phyloP scores from a whole-genome alignment of 176 grass and related monocot species.

The Aegilops umbellulata region DNA sequence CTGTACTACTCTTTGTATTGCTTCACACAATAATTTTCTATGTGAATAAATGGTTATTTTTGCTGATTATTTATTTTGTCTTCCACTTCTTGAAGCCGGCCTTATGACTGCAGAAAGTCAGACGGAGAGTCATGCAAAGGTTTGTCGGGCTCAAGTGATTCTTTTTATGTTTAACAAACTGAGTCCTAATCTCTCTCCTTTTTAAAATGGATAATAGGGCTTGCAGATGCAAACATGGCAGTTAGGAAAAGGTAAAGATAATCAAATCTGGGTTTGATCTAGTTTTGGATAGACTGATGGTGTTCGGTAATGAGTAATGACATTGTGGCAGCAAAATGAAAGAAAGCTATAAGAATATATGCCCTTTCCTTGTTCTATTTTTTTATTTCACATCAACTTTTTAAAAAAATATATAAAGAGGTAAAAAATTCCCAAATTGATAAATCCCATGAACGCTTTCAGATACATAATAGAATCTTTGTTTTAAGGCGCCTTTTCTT shows the following conservation, averaged over 20 bases:
- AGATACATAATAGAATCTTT: neutral
- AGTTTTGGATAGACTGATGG: neutral
- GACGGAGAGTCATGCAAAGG: neutral
- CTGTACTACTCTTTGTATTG: neutral
- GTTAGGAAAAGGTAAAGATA: slow-evolving; percentile 7
- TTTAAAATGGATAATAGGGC: neutral
- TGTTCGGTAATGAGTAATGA: neutral
- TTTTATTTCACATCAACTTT: neutral
- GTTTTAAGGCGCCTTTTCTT: neutral
- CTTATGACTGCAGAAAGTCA: neutral
- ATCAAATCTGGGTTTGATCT: neutral
- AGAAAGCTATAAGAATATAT: neutral
- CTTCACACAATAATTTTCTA: neutral
- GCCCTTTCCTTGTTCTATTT: neutral
- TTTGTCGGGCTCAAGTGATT: neutral
- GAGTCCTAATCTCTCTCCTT: neutral
- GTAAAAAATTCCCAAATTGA: neutral
- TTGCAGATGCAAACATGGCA: neutral
- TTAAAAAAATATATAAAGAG: too few species aligned
- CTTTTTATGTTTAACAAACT: neutral
- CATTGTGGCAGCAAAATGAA: neutral
- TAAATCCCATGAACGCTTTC: neutral
- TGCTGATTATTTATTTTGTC: neutral
- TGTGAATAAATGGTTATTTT: neutral
- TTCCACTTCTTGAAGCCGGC: neutral